A percentile compares a stretch with the other conserved stretches of the same genome.
Conservation (phyloP, 2,329 filamentous ascomycete species). For the Calonectria hawksworthii region DNA sequence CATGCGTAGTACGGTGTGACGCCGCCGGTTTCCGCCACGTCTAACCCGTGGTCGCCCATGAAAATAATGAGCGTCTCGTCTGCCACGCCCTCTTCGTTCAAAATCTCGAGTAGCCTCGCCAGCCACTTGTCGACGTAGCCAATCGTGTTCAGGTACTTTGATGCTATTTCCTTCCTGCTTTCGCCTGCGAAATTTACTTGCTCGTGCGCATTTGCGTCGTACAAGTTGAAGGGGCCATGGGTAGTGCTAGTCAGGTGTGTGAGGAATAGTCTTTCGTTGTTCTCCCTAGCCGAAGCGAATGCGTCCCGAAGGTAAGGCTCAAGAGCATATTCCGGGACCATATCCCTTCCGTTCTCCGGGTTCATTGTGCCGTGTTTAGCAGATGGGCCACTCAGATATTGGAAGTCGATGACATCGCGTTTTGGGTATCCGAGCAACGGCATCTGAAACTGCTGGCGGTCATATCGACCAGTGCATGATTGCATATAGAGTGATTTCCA, state of each 20-base stretch:
- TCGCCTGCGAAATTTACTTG: neutral
- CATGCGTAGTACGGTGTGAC: conserved; percentile 45
- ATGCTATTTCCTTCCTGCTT: neutral
- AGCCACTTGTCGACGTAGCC: conserved; percentile 48
- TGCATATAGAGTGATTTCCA: neutral
- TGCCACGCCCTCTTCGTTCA: conserved; percentile 47
- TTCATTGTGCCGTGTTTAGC: neutral
- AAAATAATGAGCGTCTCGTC: conserved; percentile 48
- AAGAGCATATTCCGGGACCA: conserved; percentile 42
- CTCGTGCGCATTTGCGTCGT: neutral
- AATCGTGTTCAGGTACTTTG: conserved; percentile 46
- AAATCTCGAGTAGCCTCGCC: conserved; percentile 38
- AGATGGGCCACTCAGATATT: neutral
- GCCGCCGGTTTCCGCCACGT: conserved; percentile 43
- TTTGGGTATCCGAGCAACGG: neutral
- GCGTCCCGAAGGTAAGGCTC: conserved; percentile 48
- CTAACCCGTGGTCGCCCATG: conserved; percentile 49
- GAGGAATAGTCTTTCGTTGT: conserved; percentile 48
- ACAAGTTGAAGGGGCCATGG: conserved; percentile 44
- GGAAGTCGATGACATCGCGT: neutral
- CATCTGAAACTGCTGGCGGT: neutral
- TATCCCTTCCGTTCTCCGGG: neutral
- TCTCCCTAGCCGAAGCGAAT: conserved; percentile 43
- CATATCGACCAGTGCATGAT: neutral
- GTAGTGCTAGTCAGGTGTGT: conserved; percentile 50